These are phyloP conservation scores for Podospora comata DNA, from an alignment of 495 filamentous ascomycete genomes.

Conservation along the genomic window DNA sequence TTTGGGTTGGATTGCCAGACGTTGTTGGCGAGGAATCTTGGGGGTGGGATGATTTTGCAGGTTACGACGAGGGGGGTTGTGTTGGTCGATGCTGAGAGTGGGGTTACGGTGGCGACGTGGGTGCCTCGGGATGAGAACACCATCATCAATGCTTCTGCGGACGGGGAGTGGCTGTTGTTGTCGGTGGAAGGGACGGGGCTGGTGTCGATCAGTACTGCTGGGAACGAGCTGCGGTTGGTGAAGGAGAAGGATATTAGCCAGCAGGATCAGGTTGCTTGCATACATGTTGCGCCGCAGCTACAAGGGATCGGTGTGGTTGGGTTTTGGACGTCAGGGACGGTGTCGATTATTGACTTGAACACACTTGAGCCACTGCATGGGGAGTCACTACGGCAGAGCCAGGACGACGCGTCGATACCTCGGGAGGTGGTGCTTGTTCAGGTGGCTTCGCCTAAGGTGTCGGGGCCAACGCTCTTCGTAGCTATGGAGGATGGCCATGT, in stretches of 20 bases:
- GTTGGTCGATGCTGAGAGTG: conserved; percentile 66
- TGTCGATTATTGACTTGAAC: conserved; percentile 65
- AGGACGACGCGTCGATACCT: conserved; percentile 70
- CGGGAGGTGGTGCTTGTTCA: conserved; percentile 76
- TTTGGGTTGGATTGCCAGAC: conserved; percentile 68
- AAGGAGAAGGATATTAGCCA: conserved; percentile 57
- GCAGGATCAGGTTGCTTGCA: conserved; percentile 76
- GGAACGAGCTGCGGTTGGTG: conserved; percentile 53
- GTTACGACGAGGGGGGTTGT: conserved; percentile 63
- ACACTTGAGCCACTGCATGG: conserved; percentile 55
- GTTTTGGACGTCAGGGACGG: conserved; percentile 74
- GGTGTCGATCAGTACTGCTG: conserved; percentile 61
- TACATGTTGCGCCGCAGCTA: conserved; percentile 53
- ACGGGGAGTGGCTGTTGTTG: conserved; percentile 62
- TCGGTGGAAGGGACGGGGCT: conserved; percentile 68
- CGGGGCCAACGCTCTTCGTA: conserved; percentile 73
- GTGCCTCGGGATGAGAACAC: conserved; percentile 49
- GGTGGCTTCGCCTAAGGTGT: conserved; percentile 52
- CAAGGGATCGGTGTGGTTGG: conserved; percentile 65
- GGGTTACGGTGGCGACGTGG: conserved; percentile 68
- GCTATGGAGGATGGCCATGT: conserved; percentile 95
- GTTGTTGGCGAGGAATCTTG: conserved; percentile 64
- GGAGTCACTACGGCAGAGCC: conserved; percentile 49
- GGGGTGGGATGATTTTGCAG: conserved; percentile 65
- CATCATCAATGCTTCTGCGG: conserved; percentile 79